phyloP scores from a whole-genome alignment of 768 basidiomycete genomes.

The Imleria badia region DNA sequence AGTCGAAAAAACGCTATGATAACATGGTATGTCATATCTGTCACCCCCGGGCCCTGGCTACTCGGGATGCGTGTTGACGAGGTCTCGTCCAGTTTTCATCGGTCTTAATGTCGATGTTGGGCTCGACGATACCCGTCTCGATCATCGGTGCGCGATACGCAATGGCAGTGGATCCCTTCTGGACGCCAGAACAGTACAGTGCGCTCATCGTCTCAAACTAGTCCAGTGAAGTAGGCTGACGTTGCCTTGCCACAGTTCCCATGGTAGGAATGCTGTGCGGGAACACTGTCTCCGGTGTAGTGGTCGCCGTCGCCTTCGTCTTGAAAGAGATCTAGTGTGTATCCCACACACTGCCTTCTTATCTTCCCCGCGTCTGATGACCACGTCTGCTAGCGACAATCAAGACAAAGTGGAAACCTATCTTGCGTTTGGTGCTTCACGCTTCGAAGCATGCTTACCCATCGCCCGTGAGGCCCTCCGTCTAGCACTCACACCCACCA shows the following conservation, averaged over 20 bases:
- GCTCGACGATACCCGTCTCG: slow-evolving; percentile 78
- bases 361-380: neutral
- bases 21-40: slow-evolving; percentile 58
- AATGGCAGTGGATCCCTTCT: slow-evolving; percentile 76
- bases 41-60: too few species aligned
- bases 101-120: slow-evolving; percentile 65
- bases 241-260: slow-evolving; percentile 50
- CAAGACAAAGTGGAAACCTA: slow-evolving; percentile 83
- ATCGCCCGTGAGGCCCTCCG: slow-evolving; percentile 77
- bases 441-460: slow-evolving; percentile 81
- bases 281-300: slow-evolving; percentile 71
- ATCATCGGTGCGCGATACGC: slow-evolving; percentile 73
- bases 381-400: slow-evolving; percentile 56
- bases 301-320: slow-evolving; percentile 68
- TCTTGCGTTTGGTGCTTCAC: slow-evolving; percentile 81
- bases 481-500: slow-evolving; percentile 74
- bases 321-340: slow-evolving; percentile 74
- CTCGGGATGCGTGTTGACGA: slow-evolving; percentile 9
- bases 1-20: slow-evolving; percentile 66
- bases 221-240: neutral
- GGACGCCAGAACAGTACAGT: slow-evolving; percentile 84
- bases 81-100: slow-evolving; percentile 49
- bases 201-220: slow-evolving; percentile 18
- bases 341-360: neutral
- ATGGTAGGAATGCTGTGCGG: slow-evolving; percentile 88